phyloP scores from a whole-genome alignment of 2,329 filamentous ascomycete genomes.

The Albophoma yamanashiensis region DNA sequence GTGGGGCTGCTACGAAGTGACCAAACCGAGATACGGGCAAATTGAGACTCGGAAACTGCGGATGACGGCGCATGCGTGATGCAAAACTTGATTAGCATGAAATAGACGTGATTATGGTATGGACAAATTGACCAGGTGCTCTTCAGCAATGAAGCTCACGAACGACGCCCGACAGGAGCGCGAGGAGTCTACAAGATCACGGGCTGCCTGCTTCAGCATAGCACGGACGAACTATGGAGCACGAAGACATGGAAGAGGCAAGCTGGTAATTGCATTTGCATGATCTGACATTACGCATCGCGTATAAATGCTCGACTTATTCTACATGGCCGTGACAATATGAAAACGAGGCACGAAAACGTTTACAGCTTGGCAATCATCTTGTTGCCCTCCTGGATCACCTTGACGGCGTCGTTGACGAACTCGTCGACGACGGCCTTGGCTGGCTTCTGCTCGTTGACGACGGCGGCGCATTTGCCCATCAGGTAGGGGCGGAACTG shows the following conservation, averaged over 20 bases:
- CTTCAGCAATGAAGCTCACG: neutral
- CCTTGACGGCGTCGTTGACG: slow-evolving; percentile 66
- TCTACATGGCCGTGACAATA: slow-evolving; percentile 4
- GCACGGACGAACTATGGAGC: too few species aligned
- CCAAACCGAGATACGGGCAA: neutral
- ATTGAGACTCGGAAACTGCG: neutral
- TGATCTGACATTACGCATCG: neutral
- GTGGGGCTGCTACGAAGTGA: neutral
- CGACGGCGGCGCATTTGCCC: slow-evolving; percentile 92
- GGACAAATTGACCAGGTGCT: neutral
- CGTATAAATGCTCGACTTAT: slow-evolving; percentile 2
- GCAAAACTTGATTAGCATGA: slow-evolving; percentile 21
- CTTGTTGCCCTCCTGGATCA: slow-evolving; percentile 57
- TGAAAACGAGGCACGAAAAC: slow-evolving; percentile 3
- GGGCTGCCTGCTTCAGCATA: neutral
- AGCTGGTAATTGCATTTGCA: neutral
- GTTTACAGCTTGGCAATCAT: slow-evolving; percentile 59
- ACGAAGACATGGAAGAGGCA: neutral
- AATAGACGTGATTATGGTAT: slow-evolving; percentile 14
- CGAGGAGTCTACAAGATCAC: neutral
- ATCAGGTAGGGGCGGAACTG: slow-evolving; percentile 87
- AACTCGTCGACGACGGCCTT: slow-evolving; percentile 94
- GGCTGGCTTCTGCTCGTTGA: slow-evolving; percentile 84
- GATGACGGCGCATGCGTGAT: slow-evolving; percentile 18
- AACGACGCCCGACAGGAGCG: neutral